phyloP scores from a whole-genome alignment of 805 yeast genomes.

The Yarrowia sp. region DNA sequence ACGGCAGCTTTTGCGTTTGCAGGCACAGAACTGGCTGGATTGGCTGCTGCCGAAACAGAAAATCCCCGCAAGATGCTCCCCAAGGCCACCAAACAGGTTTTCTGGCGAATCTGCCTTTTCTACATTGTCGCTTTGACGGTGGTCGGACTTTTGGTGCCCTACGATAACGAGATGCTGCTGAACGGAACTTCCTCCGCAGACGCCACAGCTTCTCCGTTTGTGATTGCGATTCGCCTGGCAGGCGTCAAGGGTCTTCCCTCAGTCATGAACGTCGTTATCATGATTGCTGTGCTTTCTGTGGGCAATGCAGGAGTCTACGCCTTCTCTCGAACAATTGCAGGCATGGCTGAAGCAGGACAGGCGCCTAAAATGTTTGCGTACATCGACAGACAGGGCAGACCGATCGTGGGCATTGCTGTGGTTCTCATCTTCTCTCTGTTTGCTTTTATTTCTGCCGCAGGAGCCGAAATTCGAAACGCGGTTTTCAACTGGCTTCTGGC shows the following conservation, averaged over 20 bases:
- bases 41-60: slow-evolving; percentile 55
- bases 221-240: slow-evolving; percentile 33
- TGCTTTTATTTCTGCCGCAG: background rate
- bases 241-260: background rate
- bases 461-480: background rate
- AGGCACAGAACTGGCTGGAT: slow-evolving; percentile 50
- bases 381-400: slow-evolving; percentile 7
- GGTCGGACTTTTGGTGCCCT: slow-evolving; percentile 65
- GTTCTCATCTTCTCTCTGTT: slow-evolving; percentile 1
- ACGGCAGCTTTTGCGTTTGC: slow-evolving; percentile 66
- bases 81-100: slow-evolving; percentile 66
- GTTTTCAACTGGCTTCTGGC: slow-evolving; percentile 13
- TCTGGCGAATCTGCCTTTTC: slow-evolving; percentile 55
- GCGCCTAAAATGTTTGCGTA: background rate
- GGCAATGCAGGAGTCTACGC: slow-evolving; percentile 9
- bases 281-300: background rate
- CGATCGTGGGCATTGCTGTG: background rate
- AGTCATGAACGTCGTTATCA: slow-evolving; percentile 2
- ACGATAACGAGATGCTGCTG: slow-evolving; percentile 47
- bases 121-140: slow-evolving; percentile 44
- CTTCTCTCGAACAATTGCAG: background rate
- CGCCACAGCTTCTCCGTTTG: slow-evolving; percentile 77
- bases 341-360: background rate
- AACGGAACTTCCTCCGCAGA: slow-evolving; percentile 49
- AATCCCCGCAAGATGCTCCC: slow-evolving; percentile 64